Conservation (phyloP, 345 rosid species). For the Gossypium australe region DNA sequence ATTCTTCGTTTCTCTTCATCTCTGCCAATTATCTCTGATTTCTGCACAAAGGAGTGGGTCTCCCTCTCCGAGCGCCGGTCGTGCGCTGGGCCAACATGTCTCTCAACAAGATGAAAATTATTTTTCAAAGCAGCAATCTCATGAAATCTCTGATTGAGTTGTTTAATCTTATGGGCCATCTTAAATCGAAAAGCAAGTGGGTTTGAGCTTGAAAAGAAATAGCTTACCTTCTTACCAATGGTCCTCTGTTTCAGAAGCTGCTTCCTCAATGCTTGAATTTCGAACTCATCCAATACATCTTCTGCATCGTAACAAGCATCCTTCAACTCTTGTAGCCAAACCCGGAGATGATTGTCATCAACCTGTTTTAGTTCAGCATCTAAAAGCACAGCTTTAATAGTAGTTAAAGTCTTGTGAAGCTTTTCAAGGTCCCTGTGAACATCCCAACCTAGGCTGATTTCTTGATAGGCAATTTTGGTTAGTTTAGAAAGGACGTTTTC, state of each 20-base stretch:
- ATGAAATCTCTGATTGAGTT: neutral
- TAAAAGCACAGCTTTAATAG: neutral
- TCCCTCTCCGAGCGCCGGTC: neutral
- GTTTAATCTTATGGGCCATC: neutral
- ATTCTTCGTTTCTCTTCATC: neutral
- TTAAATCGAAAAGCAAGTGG: neutral
- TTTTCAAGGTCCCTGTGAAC: neutral
- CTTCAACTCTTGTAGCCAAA: neutral
- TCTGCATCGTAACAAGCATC: neutral
- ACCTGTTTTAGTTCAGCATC: neutral
- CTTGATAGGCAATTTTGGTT: neutral
- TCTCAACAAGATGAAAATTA: neutral
- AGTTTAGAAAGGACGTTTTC: neutral
- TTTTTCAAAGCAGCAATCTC: neutral
- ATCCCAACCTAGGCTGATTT: neutral
- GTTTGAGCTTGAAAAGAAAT: neutral
- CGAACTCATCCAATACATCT: conserved; percentile 9
- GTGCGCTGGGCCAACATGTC: neutral
- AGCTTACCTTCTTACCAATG: neutral
- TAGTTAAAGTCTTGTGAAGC: neutral
- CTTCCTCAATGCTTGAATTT: neutral
- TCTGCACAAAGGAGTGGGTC: neutral
- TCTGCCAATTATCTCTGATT: neutral
- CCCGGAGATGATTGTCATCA: neutral
- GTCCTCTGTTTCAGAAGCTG: neutral